Evolutionary conservation across 768 basidiomycete genomes (phyloP), one percentile per base, ranked within the genome.

Genomic region (Kwoniella mangroviensis): DNA sequence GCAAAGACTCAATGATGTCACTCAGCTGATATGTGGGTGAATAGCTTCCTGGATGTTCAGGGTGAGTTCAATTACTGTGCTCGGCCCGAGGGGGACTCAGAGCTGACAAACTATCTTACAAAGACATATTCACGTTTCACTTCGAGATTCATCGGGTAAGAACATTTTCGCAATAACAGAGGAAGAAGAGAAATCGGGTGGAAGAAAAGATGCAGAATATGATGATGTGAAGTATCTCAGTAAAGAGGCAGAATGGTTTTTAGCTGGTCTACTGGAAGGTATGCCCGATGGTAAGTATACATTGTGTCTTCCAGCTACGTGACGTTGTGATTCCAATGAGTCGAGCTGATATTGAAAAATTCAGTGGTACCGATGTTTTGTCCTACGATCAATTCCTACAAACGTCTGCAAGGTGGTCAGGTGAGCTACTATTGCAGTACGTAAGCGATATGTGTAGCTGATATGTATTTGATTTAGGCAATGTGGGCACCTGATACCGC

Each of bases 351-450:
- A 9, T 43, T 21, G 12, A 26, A 3, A 21, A 11, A 63, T 12
- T n/a, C 63, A 82, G 92, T 94, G 59, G 89, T 94, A 88, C 93
- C 93, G 9, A 86, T 90, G 87, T 91, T 92, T 81, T 84, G 86
- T 73, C 94, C 93, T 1, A 96, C 92, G 0, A 90, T 97, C 84
- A 96, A 96, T 78, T 94, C 96, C 9, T 99, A 99, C 86, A 99
- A 98, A 81, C 92, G 97, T 17, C 88, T 99, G 9, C 90, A 93
- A 21, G 94, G 92, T 21, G 94, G 94, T 13, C 93, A 94, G 81
- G 90, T 82, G 58, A 61, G 79, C 59, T 42, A 0, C 41, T 52
- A 45, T 9, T 51, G 75, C 28, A 54, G 9, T 55, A 13, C 51
- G 17, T 13, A 67, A 13, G 5, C 52, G 3, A 40, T 49, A 15